Conservation (phyloP, 2,329 filamentous ascomycete species). For the Emmonsia crescens region DNA sequence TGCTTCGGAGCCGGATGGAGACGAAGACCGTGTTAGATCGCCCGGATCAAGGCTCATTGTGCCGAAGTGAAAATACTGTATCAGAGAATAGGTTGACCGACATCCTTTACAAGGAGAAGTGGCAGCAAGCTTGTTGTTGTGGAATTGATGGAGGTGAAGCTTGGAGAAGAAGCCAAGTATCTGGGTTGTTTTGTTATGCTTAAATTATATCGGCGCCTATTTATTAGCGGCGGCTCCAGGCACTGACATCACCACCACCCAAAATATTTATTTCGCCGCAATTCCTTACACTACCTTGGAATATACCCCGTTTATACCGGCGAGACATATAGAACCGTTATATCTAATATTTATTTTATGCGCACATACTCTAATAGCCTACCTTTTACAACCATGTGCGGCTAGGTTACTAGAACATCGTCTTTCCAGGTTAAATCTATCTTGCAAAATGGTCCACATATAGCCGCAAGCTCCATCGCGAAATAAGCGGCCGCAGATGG, state of each 20-base stretch:
- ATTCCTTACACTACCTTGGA: too few species aligned
- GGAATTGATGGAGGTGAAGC: conserved; percentile 10
- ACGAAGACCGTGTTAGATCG: conserved; percentile 38
- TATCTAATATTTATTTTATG: not conserved
- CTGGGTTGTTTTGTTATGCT: not conserved
- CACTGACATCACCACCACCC: conserved; percentile 2
- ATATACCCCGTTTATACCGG: not conserved
- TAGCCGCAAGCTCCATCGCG: not conserved
- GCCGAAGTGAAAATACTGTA: conserved; percentile 20
- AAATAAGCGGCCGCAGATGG: conserved; percentile 5
- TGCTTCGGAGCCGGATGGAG: conserved; percentile 79
- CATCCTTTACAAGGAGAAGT: conserved; percentile 22
- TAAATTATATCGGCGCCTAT: not conserved
- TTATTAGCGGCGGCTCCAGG: not conserved
- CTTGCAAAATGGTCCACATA: not conserved
- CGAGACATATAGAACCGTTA: not conserved
- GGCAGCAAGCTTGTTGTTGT: conserved; percentile 1
- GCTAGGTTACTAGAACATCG: not conserved
- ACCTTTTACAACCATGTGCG: not conserved
- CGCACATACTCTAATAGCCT: not conserved
- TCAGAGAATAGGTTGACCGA: conserved; percentile 15
- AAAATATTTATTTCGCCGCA: too few species aligned
- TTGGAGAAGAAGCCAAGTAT: conserved; percentile 10
- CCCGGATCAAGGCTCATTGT: conserved; percentile 35
- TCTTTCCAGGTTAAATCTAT: not conserved